Evolutionary conservation across 768 basidiomycete species (phyloP).

Genomic region (Termitomyces eurrhizus): DNA sequence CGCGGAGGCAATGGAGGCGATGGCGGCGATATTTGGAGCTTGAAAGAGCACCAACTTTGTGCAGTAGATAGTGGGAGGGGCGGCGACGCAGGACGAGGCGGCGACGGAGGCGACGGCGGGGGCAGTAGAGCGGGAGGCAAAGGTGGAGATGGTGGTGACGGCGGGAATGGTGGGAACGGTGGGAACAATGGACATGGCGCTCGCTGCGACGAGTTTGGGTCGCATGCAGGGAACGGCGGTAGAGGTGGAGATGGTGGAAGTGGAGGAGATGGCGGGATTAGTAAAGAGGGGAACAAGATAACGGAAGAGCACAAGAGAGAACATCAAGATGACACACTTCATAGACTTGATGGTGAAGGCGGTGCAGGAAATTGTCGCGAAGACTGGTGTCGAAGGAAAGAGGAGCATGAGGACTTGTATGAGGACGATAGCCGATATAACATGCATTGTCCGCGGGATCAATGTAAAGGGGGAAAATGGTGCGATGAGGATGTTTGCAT

Average conservation of each 20-base stretch:
- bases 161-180: neutral
- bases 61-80: neutral
- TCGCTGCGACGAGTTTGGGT: neutral
- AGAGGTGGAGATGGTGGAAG: neutral
- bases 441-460: neutral
- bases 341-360: neutral
- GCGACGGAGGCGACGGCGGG: conserved; percentile 3
- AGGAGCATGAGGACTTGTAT: neutral
- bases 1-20: conserved; percentile 2
- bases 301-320: neutral
- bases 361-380: neutral
- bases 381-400: neutral
- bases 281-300: neutral
- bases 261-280: neutral
- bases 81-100: conserved; percentile 5
- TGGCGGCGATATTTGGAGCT: neutral
- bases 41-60: neutral
- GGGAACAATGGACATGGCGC: neutral
- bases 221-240: conserved; percentile 4
- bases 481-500: neutral
- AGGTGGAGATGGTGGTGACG: conserved; percentile 1
- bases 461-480: neutral
- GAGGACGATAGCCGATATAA: neutral
- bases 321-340: neutral
- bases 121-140: neutral